A percentile compares a stretch with the other conserved stretches of the same genome.
These are phyloP conservation scores for Cercospora canescens DNA, from an alignment of 2,329 filamentous ascomycete genomes.

Conservation along the genomic window DNA sequence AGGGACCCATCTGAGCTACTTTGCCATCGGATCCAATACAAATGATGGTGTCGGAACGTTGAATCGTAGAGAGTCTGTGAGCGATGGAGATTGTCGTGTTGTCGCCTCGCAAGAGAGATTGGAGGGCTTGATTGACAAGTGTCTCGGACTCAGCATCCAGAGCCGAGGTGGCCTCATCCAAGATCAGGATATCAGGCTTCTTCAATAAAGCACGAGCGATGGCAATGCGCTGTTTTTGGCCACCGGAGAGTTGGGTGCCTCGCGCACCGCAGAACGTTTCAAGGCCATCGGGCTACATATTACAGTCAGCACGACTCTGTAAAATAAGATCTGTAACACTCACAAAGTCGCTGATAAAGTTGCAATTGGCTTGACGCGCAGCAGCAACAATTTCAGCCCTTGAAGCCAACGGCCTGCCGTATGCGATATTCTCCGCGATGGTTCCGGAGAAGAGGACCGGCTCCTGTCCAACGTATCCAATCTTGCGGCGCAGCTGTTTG, in stretches of 20 bases:
- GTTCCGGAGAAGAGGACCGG: constrained; percentile 88
- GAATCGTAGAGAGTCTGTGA: constrained; percentile 93
- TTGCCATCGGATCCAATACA: constrained; percentile 83
- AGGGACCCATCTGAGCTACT: constrained; percentile 89
- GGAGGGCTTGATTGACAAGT: constrained; percentile 87
- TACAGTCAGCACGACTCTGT: constrained; percentile 19
- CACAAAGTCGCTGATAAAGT: constrained; percentile 91
- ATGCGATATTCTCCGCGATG: constrained; percentile 86
- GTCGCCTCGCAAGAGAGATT: constrained; percentile 75
- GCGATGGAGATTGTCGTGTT: constrained; percentile 98
- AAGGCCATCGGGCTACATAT: constrained; percentile 73
- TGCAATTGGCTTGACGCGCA: constrained; percentile 89
- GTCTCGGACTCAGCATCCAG: constrained; percentile 97
- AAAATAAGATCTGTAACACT: constrained; percentile 37
- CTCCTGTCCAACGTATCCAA: constrained; percentile 94
- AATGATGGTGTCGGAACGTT: constrained; percentile 91
- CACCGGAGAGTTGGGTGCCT: constrained; percentile 90
- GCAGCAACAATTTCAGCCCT: constrained; percentile 80
- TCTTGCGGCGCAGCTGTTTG: constrained; percentile 87
- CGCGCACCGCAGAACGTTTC: constrained; percentile 92
- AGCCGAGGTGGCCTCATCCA: constrained; percentile 93
- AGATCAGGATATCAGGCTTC: constrained; percentile 91
- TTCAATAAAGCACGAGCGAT: constrained; percentile 94
- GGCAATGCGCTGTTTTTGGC: constrained; percentile 96
- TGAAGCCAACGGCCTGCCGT: constrained; percentile 78